Base-by-base conservation (phyloP, 2,329 filamentous ascomycete species). In the Triangularia setosa region DNA sequence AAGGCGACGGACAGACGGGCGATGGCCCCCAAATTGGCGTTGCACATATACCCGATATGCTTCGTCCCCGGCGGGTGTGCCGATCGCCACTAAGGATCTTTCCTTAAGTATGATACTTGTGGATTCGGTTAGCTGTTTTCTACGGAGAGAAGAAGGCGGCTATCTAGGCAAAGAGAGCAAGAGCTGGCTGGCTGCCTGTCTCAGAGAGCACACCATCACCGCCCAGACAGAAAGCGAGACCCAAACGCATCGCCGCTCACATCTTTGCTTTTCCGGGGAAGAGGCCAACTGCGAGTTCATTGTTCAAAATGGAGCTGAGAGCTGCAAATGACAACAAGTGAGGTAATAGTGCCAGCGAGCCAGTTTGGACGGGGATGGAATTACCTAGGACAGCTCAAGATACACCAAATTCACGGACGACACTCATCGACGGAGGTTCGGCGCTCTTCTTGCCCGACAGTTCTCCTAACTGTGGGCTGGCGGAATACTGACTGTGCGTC, bases 11-110 rank as follows among this genome's bases (percentile, higher is more conserved):
- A 33, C 30, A 24, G 62, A 52, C 28, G 64, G 61, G 58, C 40
- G 23, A 61, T 53, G 35, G 5, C 58, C 16, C 56, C 33, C 23
- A 60, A 30, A 60, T n/a, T 53, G 55, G 24, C 27, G 66, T 67
- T 14, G 52, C 66, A 67, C 66, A 64, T 61, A 33, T 64, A 64
- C 53, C 65, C 65, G 66, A 67, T 65, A 67, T 64, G 64, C 61
- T 67, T 67, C 62, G 59, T 63, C 57, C 58, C 62, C 52, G 44
- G 60, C 62, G 66, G 64, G 58, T 63, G 61, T 66, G 61, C 55
- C 66, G 66, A 67, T 67, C 66, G 66, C 60, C 60, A 59, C 30
- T 61, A 58, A 33, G 18, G 27, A 21, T n/a, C 40, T 48, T 21
- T 9, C 7, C n/a, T 48, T 54, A 44, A 35, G 44, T 59, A 33